phyloP scores from a whole-genome alignment of 176 grass and related monocot genomes.

The Olyra latifolia region DNA sequence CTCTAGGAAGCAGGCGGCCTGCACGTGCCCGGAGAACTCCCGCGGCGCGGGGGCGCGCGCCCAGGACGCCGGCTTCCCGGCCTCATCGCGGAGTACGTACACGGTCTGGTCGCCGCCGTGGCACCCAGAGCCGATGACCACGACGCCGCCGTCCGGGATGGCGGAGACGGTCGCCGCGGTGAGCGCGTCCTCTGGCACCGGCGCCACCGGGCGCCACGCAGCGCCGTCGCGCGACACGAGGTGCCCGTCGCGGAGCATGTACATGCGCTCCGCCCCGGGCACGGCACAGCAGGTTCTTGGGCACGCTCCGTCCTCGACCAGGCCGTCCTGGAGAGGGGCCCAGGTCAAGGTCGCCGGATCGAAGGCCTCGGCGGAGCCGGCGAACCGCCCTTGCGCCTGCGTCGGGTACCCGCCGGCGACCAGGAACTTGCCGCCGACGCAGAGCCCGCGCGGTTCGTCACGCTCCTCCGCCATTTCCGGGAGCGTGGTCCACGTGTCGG shows the following conservation, averaged over 20 bases:
- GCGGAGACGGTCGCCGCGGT: constrained; percentile 35
- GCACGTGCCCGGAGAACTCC: constrained; percentile 77
- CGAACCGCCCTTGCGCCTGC: constrained; percentile 69
- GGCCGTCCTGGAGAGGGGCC: constrained; percentile 22
- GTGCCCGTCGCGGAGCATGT: constrained; percentile 62
- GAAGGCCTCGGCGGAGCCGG: constrained; percentile 56
- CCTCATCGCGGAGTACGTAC: constrained; percentile 49
- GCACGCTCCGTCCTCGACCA: constrained; percentile 49
- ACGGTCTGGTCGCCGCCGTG: constrained; percentile 58
- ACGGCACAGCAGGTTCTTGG: constrained; percentile 58
- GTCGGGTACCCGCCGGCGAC: constrained; percentile 85
- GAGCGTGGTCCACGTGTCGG: constrained; percentile 55
- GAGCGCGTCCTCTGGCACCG: constrained; percentile 59
- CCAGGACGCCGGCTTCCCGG: constrained; percentile 48
- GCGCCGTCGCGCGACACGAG: constrained; percentile 47
- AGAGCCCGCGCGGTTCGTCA: constrained; percentile 79
- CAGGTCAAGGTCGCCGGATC: constrained; percentile 48
- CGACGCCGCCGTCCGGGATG: constrained; percentile 36
- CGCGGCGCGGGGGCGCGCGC: constrained; percentile 27
- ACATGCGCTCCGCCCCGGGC: constrained; percentile 32
- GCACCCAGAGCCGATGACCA: constrained; percentile 58
- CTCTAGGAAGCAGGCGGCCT: constrained; percentile 56
- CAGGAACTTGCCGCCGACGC: constrained; percentile 53
- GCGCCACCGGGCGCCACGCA: constrained; percentile 51
- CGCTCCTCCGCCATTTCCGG: constrained; percentile 78